These are phyloP conservation scores for Trichoderma koningiopsis DNA, from an alignment of 2,329 filamentous ascomycete genomes.

Conservation along the genomic window DNA sequence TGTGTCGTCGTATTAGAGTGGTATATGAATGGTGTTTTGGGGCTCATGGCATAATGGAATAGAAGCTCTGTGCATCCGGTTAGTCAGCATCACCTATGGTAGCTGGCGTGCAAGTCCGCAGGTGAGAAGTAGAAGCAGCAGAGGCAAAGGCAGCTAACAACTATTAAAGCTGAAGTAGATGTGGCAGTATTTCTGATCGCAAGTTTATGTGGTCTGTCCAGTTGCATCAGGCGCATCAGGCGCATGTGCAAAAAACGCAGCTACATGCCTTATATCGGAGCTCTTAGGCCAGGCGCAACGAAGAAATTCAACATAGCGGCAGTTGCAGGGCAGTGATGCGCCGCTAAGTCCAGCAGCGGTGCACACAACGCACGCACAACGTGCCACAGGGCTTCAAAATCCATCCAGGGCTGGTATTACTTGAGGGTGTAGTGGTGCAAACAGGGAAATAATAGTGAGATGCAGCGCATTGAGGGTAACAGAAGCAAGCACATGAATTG, in stretches of 20 bases:
- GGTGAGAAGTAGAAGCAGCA: background rate
- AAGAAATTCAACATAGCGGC: background rate
- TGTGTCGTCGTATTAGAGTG: conserved; percentile 40
- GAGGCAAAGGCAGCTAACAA: background rate
- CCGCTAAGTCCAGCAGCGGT: background rate
- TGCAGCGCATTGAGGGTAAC: background rate
- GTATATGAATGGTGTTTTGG: conserved; percentile 29
- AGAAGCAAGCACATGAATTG: background rate
- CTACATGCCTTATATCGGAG: background rate
- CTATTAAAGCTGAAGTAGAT: background rate
- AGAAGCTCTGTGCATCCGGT: conserved; percentile 7
- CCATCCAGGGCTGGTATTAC: background rate
- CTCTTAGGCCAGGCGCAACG: background rate
- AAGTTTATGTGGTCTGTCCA: background rate
- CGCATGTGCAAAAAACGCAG: background rate
- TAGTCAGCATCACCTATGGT: background rate
- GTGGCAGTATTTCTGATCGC: background rate
- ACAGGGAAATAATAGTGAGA: background rate
- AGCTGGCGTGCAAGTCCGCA: background rate
- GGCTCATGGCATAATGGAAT: conserved; percentile 36
- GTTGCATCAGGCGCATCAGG: background rate
- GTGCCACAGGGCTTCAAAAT: background rate
- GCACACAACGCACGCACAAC: background rate
- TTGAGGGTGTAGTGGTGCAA: background rate
- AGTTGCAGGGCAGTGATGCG: background rate